A percentile compares a stretch with the other conserved stretches of the same genome.
Conservation (phyloP, 371 early-diverging fungal genomes). For the Mortierella sp. region DNA sequence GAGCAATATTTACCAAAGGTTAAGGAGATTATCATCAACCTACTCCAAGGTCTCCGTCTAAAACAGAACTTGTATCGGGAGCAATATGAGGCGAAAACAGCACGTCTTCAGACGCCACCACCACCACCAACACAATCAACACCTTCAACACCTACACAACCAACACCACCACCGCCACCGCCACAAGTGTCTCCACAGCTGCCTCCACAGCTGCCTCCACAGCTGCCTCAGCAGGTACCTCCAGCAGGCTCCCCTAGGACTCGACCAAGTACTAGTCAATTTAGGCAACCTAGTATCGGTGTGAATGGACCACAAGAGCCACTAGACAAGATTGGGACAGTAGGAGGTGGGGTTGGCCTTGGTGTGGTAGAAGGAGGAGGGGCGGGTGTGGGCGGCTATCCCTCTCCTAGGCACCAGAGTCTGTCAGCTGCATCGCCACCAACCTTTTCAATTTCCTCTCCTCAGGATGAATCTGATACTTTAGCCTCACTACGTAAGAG, state of each 20-base stretch:
- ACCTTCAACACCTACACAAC: neutral
- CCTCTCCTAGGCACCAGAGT: conserved; percentile 3
- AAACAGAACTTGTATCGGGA: conserved; percentile 65
- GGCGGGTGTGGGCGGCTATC: neutral
- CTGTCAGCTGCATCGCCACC: conserved; percentile 14
- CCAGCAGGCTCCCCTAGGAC: neutral
- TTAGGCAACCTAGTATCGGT: neutral
- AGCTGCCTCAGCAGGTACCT: neutral
- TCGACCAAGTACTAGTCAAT: neutral
- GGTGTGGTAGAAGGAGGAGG: neutral
- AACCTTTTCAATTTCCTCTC: conserved; percentile 18
- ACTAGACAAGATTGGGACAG: no score
- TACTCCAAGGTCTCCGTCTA: conserved; percentile 66
- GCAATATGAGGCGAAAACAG: conserved; percentile 34
- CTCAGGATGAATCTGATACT: conserved; percentile 44
- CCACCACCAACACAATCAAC: neutral
- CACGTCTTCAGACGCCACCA: conserved; percentile 20
- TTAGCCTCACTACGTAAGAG: conserved; percentile 60
- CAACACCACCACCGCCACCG: neutral
- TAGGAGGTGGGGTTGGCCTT: neutral
- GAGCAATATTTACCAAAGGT: conserved; percentile 69
- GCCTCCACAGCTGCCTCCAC: neutral
- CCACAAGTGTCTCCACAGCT: neutral
- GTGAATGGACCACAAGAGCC: neutral
- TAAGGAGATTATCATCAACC: conserved; percentile 64